Evolutionary conservation across 2,329 filamentous ascomycete genomes (phyloP).

Genomic region (Trichoderma sp.): DNA sequence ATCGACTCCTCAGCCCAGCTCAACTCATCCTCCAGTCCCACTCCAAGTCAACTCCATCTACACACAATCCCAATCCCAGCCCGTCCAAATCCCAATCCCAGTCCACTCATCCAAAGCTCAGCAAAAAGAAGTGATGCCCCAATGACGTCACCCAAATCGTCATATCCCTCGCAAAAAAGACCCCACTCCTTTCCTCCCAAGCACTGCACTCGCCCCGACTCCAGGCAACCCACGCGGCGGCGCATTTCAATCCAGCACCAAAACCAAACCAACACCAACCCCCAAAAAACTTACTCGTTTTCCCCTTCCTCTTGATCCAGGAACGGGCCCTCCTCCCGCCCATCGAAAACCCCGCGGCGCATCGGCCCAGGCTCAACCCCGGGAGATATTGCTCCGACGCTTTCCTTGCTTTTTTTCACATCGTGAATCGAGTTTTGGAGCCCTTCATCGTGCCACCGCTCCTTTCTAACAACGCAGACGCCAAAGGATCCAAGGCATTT

Average conservation of each 20-base stretch:
- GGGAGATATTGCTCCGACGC: slow-evolving; percentile 25
- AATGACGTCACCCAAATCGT: slow-evolving; percentile 16
- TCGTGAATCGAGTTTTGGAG: background rate
- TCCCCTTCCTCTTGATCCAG: background rate
- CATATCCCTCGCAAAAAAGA: background rate
- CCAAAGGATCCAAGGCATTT: background rate
- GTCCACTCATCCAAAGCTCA: too few species aligned
- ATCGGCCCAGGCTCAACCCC: slow-evolving; percentile 22
- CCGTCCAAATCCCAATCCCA: too few species aligned
- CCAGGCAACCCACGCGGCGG: background rate
- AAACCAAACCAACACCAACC: too few species aligned
- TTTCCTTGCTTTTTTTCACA: background rate
- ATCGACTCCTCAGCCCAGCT: too few species aligned
- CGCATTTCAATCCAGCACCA: too few species aligned
- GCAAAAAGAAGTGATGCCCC: slow-evolving; percentile 13
- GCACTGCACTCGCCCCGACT: background rate
- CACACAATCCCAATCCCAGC: background rate
- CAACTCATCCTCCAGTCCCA: background rate
- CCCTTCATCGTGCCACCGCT: slow-evolving; percentile 17
- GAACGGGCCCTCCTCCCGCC: slow-evolving; percentile 20
- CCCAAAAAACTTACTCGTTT: too few species aligned
- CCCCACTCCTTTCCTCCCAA: background rate
- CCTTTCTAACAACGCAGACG: background rate
- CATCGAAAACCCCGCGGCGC: slow-evolving; percentile 27
- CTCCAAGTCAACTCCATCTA: background rate